Base-by-base conservation (phyloP, 495 filamentous ascomycete genomes). In the Xylaria intraflava region DNA sequence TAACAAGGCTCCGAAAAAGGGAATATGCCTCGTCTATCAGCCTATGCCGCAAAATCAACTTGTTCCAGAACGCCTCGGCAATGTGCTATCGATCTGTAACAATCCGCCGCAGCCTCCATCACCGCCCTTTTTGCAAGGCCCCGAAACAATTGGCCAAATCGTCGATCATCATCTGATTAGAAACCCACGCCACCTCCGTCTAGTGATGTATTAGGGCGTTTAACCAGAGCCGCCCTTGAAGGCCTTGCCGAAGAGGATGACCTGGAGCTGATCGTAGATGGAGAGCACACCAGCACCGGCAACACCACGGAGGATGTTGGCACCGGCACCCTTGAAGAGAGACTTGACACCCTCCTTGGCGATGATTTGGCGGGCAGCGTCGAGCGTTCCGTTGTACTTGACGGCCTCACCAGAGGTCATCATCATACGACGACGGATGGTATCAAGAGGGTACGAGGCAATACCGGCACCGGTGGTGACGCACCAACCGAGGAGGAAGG, bases 291-390 rank as follows among this genome's bases (percentile, higher is more conserved):
- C 93, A 78, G 93, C 93, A 90, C 93, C 93, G 70, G 93, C 93
- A 68, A 98, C 93, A 96, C 93, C 93, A 95, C 93, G 93, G 80
- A 98, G 94, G 75, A 98, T 98, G 86, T 98, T 98, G 79, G 93
- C 93, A 88, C 94, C 93, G 69, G 93, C 93, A 89, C 93, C 93
- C 88, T 98, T 98, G 89, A 98, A 98, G 75, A 98, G 90, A 65
- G 93, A 98, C 76, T 80, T 83, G 75, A 89, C 81, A 83, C 93
- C 93, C 82, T 97, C 94, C 75, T 88, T 86, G 78, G 90, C 90
- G 70, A 96, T 73, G 74, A 98, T 98, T 84, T 96, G 88, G 75
- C 81, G 79, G 76, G 80, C 90, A 71, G 93, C 93, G 79, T 98
- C 93, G 62, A 96, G 60, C 66, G 93, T 95, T 69, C 82, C 85